These are phyloP conservation scores for Fragosphaeria purpurea DNA, from an alignment of 2,329 filamentous ascomycete species.

Conservation along the genomic window DNA sequence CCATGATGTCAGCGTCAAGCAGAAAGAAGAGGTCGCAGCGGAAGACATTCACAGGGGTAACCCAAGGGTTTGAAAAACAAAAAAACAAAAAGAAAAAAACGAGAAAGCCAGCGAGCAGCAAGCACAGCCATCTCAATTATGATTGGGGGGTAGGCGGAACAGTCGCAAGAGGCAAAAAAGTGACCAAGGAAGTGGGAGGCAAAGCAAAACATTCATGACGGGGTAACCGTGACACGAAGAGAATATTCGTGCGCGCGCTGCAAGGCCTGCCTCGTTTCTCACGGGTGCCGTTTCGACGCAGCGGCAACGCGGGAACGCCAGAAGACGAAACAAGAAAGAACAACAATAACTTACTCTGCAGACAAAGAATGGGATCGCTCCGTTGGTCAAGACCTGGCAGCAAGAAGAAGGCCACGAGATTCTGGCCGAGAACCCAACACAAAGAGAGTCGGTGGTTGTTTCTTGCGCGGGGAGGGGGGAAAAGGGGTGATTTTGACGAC, in stretches of 20 bases:
- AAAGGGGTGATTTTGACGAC: conserved; percentile 1
- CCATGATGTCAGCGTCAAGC: conserved; percentile 15
- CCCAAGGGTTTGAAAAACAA: not conserved
- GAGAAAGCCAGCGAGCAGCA: not conserved
- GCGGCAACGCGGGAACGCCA: too few species aligned
- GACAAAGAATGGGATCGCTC: not conserved
- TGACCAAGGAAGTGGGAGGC: too few species aligned
- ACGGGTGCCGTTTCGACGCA: too few species aligned
- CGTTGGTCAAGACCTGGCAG: not conserved
- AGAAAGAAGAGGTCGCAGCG: too few species aligned
- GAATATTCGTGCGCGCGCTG: too few species aligned
- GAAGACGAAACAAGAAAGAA: not conserved
- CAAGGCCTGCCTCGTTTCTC: too few species aligned
- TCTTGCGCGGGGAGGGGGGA: not conserved
- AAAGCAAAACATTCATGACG: too few species aligned
- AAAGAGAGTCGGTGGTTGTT: not conserved
- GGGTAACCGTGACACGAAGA: too few species aligned
- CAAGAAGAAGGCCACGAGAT: not conserved
- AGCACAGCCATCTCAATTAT: not conserved
- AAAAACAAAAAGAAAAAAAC: not conserved
- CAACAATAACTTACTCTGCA: conserved; percentile 4
- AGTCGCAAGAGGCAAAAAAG: too few species aligned
- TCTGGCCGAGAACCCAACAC: not conserved
- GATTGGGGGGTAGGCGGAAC: too few species aligned
- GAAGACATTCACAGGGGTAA: too few species aligned